Evolutionary conservation across 2,329 filamentous ascomycete species (phyloP).

Genomic region (Exserohilum turcica): DNA sequence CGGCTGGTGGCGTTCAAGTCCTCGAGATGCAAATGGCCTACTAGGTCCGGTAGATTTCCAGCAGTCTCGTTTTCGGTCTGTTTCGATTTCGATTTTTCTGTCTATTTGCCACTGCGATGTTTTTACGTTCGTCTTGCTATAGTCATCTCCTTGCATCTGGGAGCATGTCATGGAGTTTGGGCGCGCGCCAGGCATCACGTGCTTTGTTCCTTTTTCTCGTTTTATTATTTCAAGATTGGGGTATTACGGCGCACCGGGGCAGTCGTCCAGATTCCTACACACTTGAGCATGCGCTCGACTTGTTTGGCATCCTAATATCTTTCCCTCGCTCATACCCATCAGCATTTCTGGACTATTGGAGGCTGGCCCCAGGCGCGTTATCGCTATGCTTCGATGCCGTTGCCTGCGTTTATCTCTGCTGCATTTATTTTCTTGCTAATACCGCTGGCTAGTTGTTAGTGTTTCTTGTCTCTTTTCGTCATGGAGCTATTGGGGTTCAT

Average conservation of each 20-base stretch:
- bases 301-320: slow-evolving; percentile 43
- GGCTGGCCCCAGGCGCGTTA: slow-evolving; percentile 47
- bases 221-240: slow-evolving; percentile 30
- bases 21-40: slow-evolving; percentile 53
- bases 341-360: slow-evolving; percentile 42
- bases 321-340: slow-evolving; percentile 46
- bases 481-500: slow-evolving; percentile 28
- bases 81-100: slow-evolving; percentile 29
- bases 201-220: slow-evolving; percentile 12
- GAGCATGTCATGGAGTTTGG: slow-evolving; percentile 37
- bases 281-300: slow-evolving; percentile 43
- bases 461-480: slow-evolving; percentile 20
- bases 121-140: slow-evolving; percentile 17
- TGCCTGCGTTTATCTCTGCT: slow-evolving; percentile 24
- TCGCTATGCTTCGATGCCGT: slow-evolving; percentile 33
- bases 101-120: slow-evolving; percentile 36
- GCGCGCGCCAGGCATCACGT: neutral
- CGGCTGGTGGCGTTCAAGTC: slow-evolving; percentile 48
- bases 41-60: slow-evolving; percentile 25
- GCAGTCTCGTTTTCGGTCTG: slow-evolving; percentile 13
- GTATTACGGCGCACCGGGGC: slow-evolving; percentile 44
- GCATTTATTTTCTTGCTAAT: slow-evolving; percentile 31
- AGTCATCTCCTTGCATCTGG: slow-evolving; percentile 38
- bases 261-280: slow-evolving; percentile 43
- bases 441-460: slow-evolving; percentile 26